Evolutionary conservation across 108 stramenopile genomes (phyloP), one percentile per base, ranked within the genome.

Genomic region (Parietichytrium sp.): DNA sequence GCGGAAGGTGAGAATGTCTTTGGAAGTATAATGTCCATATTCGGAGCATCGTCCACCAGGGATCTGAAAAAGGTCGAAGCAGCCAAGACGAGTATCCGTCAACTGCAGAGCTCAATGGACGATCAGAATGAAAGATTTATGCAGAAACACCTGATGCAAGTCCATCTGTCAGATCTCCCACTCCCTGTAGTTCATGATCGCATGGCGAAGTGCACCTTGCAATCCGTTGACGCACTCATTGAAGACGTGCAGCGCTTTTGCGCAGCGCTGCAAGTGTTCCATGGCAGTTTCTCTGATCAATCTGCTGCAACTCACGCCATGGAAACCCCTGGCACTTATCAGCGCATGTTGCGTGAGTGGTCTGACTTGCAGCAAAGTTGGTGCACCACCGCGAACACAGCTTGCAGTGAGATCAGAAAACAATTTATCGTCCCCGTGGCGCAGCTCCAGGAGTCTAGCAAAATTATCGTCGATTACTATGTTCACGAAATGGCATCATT

Each of bases 81-180:
- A 25, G 61, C 36, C 42, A 72, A 72, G 20, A 33, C 6, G 38
- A 42, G 20, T 13, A 1, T 72, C 20, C 61, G 61, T 25, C 20
- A 27, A 16, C 61, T 72, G 23, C 61, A 72, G 20, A n/a, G n/a
- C n/a, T n/a, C n/a, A n/a, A n/a, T n/a, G n/a, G n/a, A n/a, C n/a
- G 61, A 72, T 25, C 38, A 16, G 16, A 72, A 72, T 3, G 61
- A 72, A 27, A 72, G 20, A 42, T 72, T 45, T 42, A 10, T 72
- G 38, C 61, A 72, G 61, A 33, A 42, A 6, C 61, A 72, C 61
- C 42, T 72, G 6, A 12, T 72, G 10, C 61, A 72, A 25, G 61
- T 72, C 61, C 61, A 42, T 6, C 45, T 72, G 23, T 33, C 36
- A 23, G 38, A 72, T 33, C 61, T 72, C 15, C 61, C 61, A 0